Percentiles rank a stretch among this genome's conserved stretches.
Conservation (phyloP, 2,329 filamentous ascomycete species). For the Chrysoporthe austroafricana region DNA sequence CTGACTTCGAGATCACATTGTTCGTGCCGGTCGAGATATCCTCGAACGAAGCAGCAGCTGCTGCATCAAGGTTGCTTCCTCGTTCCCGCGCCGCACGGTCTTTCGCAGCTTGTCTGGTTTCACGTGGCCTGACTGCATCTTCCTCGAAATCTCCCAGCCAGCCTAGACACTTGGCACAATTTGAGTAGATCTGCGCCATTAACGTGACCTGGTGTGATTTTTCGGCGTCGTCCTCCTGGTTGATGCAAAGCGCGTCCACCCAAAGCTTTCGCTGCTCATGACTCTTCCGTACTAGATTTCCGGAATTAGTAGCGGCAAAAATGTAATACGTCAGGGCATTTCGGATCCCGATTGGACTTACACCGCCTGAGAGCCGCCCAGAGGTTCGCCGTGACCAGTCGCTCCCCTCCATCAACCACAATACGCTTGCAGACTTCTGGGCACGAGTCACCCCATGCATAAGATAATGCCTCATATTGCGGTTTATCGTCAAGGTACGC, state of each 20-base stretch:
- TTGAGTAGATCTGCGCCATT: neutral
- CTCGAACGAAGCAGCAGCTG: neutral
- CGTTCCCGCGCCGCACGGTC: neutral
- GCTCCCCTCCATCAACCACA: neutral
- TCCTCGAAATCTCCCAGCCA: neutral
- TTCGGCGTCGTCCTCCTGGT: neutral
- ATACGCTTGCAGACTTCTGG: neutral
- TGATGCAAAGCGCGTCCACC: conserved; percentile 8
- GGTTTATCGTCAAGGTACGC: neutral
- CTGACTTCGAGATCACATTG: neutral
- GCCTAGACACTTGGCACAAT: neutral
- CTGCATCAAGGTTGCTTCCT: neutral
- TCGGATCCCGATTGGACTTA: neutral
- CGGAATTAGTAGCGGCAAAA: neutral
- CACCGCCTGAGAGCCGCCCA: neutral
- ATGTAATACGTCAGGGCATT: neutral
- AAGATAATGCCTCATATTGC: neutral
- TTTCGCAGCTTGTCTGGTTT: neutral
- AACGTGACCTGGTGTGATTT: neutral
- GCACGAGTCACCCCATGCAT: neutral
- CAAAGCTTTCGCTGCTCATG: neutral
- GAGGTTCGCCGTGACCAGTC: neutral
- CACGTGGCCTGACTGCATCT: neutral
- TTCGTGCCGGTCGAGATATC: neutral
- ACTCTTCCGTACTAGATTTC: neutral